Conservation (phyloP, 2,329 filamentous ascomycete species). For the Didymella keratinophila region DNA sequence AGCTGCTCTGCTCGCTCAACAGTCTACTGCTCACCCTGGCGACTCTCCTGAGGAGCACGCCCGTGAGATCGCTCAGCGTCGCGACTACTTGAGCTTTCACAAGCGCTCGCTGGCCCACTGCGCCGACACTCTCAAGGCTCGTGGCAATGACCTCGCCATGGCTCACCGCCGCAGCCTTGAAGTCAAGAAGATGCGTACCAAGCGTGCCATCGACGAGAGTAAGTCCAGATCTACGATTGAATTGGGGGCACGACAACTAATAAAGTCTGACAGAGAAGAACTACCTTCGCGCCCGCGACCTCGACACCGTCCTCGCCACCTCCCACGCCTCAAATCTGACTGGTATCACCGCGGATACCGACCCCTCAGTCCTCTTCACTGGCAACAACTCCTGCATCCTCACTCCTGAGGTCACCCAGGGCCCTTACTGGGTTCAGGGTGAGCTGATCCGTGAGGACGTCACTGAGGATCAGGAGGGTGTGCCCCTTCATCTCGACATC, state of each 20-base stretch:
- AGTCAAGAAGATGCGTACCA: slow-evolving; percentile 52
- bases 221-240: neutral
- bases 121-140: slow-evolving; percentile 50
- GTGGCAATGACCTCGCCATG: slow-evolving; percentile 53
- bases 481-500: slow-evolving; percentile 60
- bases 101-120: slow-evolving; percentile 54
- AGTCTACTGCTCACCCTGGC: slow-evolving; percentile 50
- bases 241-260: slow-evolving; percentile 12
- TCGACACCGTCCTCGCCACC: slow-evolving; percentile 39
- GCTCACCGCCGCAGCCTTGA: slow-evolving; percentile 53
- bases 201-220: slow-evolving; percentile 43
- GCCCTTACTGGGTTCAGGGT: slow-evolving; percentile 56
- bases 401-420: slow-evolving; percentile 45
- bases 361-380: slow-evolving; percentile 40
- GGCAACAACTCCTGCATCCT: slow-evolving; percentile 48
- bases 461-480: slow-evolving; percentile 57
- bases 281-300: slow-evolving; percentile 39
- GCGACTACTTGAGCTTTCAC: slow-evolving; percentile 45
- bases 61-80: slow-evolving; percentile 48
- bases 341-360: slow-evolving; percentile 38
- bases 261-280: slow-evolving; percentile 30
- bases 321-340: slow-evolving; percentile 43
- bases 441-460: slow-evolving; percentile 61
- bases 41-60: slow-evolving; percentile 44
- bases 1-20: slow-evolving; percentile 39